Conservation (phyloP, 2,329 filamentous ascomycete genomes). For the Myriosclerotinia scirpicola region DNA sequence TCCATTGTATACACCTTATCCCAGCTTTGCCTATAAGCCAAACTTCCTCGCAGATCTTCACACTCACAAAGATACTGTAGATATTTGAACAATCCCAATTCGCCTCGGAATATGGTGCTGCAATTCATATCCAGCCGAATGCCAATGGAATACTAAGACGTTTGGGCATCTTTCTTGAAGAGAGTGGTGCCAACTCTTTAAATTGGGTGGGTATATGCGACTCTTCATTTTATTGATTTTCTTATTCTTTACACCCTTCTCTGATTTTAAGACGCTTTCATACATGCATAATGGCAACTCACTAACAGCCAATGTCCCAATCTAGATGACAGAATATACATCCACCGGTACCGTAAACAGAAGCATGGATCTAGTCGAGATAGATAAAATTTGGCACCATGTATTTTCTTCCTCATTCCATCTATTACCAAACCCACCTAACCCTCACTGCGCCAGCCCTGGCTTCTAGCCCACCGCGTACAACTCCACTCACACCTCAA, state of each 20-base stretch:
- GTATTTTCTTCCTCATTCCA: background rate
- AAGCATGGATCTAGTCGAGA: slow-evolving; percentile 34
- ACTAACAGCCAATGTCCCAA: background rate
- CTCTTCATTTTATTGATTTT: background rate
- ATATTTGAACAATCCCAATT: slow-evolving; percentile 57
- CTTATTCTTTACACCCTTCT: background rate
- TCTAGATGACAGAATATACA: slow-evolving; percentile 39
- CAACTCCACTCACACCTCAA: slow-evolving; percentile 55
- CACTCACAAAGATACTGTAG: slow-evolving; percentile 36
- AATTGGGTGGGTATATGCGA: background rate
- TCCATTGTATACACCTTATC: background rate
- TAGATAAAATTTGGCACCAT: slow-evolving; percentile 51
- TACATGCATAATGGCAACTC: background rate
- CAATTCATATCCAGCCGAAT: slow-evolving; percentile 63
- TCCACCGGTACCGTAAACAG: background rate
- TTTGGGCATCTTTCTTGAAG: slow-evolving; percentile 46
- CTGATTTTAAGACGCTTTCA: background rate
- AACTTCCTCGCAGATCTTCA: background rate
- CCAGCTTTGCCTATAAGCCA: background rate
- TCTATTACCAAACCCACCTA: background rate
- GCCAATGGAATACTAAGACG: slow-evolving; percentile 55
- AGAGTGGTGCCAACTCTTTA: slow-evolving; percentile 40
- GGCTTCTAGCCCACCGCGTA: slow-evolving; percentile 56
- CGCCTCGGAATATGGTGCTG: slow-evolving; percentile 57
- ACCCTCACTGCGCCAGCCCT: slow-evolving; percentile 36